These are phyloP conservation scores for Neurospora sp. DNA, from an alignment of 495 filamentous ascomycete genomes.

Conservation along the genomic window DNA sequence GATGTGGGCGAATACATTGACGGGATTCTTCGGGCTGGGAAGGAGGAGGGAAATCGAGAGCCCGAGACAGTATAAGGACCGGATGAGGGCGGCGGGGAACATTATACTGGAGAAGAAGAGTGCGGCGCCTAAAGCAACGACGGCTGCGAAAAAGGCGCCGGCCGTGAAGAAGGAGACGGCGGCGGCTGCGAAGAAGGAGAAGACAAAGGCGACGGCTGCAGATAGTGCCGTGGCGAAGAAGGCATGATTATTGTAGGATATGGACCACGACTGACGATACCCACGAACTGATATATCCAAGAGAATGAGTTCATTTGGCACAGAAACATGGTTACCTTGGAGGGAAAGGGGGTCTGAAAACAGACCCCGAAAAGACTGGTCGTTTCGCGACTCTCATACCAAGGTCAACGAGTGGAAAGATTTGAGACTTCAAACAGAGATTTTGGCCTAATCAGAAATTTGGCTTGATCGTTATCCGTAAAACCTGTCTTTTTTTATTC, in stretches of 20 bases:
- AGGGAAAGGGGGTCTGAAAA: no score
- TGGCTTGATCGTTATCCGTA: no score
- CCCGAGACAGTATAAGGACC: conserved; percentile 76
- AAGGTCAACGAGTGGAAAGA: no score
- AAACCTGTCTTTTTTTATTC: no score
- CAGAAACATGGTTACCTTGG: no score
- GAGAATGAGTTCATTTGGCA: neutral
- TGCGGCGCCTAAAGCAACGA: neutral
- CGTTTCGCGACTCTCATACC: no score
- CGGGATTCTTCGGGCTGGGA: conserved; percentile 15
- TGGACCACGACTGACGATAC: neutral
- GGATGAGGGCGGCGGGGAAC: conserved; percentile 37
- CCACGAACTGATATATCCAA: neutral
- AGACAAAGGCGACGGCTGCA: neutral
- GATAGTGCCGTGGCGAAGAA: neutral
- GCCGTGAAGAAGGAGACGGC: neutral
- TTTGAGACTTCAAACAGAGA: no score
- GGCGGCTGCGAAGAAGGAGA: conserved; percentile 1
- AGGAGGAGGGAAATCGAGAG: conserved; percentile 55
- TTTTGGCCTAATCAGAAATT: no score
- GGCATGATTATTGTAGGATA: neutral
- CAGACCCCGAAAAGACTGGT: no score
- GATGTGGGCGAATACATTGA: conserved; percentile 51
- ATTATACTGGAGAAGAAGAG: neutral
- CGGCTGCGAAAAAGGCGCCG: neutral